Conservation (phyloP, 768 basidiomycete genomes). For the Serendipita indica region DNA sequence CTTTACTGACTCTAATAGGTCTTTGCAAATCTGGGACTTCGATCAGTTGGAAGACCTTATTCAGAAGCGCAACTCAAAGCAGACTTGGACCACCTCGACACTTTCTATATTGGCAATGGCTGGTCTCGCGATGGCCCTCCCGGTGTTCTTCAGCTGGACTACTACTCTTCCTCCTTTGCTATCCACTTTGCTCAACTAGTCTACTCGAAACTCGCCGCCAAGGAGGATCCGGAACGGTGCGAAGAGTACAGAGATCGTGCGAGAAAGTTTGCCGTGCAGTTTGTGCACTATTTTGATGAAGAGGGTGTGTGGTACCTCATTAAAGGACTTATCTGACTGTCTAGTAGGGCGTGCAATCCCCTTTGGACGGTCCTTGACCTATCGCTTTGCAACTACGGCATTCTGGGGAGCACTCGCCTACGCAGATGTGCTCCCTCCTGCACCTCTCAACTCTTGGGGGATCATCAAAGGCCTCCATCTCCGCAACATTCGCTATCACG, state of each 20-base stretch:
- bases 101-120: slow-evolving; percentile 60
- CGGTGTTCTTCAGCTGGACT: slow-evolving; percentile 63
- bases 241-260: slow-evolving; percentile 52
- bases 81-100: slow-evolving; percentile 61
- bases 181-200: slow-evolving; percentile 61
- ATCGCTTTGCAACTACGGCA: slow-evolving; percentile 69
- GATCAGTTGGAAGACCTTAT: slow-evolving; percentile 41
- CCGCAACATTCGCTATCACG: slow-evolving; percentile 60
- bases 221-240: slow-evolving; percentile 47
- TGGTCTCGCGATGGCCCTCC: slow-evolving; percentile 70
- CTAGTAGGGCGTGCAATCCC: slow-evolving; percentile 50
- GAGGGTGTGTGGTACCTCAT: slow-evolving; percentile 32
- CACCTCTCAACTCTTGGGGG: slow-evolving; percentile 53
- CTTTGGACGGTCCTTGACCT: slow-evolving; percentile 62
- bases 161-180: slow-evolving; percentile 66
- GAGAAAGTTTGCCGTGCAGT: slow-evolving; percentile 47
- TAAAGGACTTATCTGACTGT: background rate
- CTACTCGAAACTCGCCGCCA: slow-evolving; percentile 49
- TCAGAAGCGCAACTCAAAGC: slow-evolving; percentile 49
- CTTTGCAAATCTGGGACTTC: slow-evolving; percentile 59
- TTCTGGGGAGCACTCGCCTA: slow-evolving; percentile 66
- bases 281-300: slow-evolving; percentile 60
- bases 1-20: slow-evolving; percentile 27
- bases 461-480: slow-evolving; percentile 58
- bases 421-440: slow-evolving; percentile 51